Evolutionary conservation across 2,329 filamentous ascomycete species (phyloP).

Genomic region (Phialophora tarda): DNA sequence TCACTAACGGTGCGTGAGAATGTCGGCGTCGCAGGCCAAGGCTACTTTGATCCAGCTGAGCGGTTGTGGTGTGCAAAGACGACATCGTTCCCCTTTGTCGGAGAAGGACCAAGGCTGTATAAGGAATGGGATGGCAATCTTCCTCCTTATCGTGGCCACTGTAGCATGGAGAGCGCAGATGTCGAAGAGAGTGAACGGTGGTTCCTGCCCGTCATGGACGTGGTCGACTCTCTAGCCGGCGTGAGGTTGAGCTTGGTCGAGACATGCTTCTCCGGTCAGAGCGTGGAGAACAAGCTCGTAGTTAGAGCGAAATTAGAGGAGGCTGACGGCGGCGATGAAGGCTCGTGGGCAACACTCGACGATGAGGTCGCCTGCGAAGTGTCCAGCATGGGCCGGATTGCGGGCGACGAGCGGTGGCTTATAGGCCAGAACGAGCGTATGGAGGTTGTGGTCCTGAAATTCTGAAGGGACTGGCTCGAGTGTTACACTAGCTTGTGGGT

Average conservation of each 20-base stretch:
- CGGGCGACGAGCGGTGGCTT: slow-evolving; percentile 66
- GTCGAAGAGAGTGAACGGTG: slow-evolving; percentile 44
- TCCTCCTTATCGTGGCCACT: slow-evolving; percentile 54
- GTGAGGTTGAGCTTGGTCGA: slow-evolving; percentile 46
- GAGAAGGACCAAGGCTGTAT: slow-evolving; percentile 59
- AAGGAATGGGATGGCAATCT: slow-evolving; percentile 52
- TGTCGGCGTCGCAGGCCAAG: slow-evolving; percentile 56
- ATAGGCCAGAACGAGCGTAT: slow-evolving; percentile 62
- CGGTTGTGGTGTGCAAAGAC: slow-evolving; percentile 54
- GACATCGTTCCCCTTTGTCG: slow-evolving; percentile 61
- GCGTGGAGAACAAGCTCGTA: slow-evolving; percentile 41
- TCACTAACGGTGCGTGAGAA: slow-evolving; percentile 64
- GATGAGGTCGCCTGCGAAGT: slow-evolving; percentile 55
- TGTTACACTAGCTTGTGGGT: not conserved
- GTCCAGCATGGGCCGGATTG: slow-evolving; percentile 60
- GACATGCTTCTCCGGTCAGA: slow-evolving; percentile 43
- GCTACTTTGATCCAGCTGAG: slow-evolving; percentile 49
- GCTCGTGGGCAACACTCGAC: slow-evolving; percentile 38
- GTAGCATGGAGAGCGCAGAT: slow-evolving; percentile 45
- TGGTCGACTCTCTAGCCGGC: slow-evolving; percentile 42
- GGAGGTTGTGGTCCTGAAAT: slow-evolving; percentile 60
- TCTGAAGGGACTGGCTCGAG: slow-evolving; percentile 42
- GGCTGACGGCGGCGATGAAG: slow-evolving; percentile 19
- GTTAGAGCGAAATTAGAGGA: slow-evolving; percentile 44
- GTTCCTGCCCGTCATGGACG: slow-evolving; percentile 48